A percentile compares a stretch with the other conserved stretches of the same genome.
These are phyloP conservation scores for Pichia ethanolica DNA, from an alignment of 805 yeast species.

Conservation along the genomic window DNA sequence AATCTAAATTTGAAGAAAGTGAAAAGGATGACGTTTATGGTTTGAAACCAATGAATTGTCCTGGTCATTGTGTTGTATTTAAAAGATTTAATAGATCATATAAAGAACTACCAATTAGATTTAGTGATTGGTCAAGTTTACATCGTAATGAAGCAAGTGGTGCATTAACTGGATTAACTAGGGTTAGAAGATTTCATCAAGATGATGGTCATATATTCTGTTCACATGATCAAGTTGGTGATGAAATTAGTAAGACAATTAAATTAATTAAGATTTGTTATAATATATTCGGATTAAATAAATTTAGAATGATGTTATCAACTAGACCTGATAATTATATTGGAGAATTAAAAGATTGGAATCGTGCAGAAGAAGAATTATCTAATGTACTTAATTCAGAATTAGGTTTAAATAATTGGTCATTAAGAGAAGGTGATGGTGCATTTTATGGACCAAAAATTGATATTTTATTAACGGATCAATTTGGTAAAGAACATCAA, in stretches of 20 bases:
- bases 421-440: slow-evolving; percentile 85
- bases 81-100: slow-evolving; percentile 90
- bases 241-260: slow-evolving; percentile 69
- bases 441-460: slow-evolving; percentile 97
- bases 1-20: slow-evolving; percentile 33
- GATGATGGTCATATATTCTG: slow-evolving; percentile 99
- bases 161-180: slow-evolving; percentile 88
- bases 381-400: slow-evolving; percentile 47
- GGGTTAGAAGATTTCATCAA: slow-evolving; percentile 98
- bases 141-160: slow-evolving; percentile 90
- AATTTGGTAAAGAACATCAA: slow-evolving; percentile 76
- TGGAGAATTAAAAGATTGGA: slow-evolving; percentile 76
- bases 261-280: slow-evolving; percentile 71
- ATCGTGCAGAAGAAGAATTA: slow-evolving; percentile 67
- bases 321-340: slow-evolving; percentile 82
- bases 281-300: slow-evolving; percentile 51
- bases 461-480: slow-evolving; percentile 77
- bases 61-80: slow-evolving; percentile 81
- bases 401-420: slow-evolving; percentile 50
- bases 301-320: slow-evolving; percentile 61
- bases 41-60: slow-evolving; percentile 78
- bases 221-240: slow-evolving; percentile 62
- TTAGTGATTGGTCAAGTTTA: slow-evolving; percentile 97
- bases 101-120: slow-evolving; percentile 97
- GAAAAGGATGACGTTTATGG: slow-evolving; percentile 88